These are phyloP conservation scores for Fusarium sp. DNA, from an alignment of 2,329 filamentous ascomycete species.

Conservation along the genomic window DNA sequence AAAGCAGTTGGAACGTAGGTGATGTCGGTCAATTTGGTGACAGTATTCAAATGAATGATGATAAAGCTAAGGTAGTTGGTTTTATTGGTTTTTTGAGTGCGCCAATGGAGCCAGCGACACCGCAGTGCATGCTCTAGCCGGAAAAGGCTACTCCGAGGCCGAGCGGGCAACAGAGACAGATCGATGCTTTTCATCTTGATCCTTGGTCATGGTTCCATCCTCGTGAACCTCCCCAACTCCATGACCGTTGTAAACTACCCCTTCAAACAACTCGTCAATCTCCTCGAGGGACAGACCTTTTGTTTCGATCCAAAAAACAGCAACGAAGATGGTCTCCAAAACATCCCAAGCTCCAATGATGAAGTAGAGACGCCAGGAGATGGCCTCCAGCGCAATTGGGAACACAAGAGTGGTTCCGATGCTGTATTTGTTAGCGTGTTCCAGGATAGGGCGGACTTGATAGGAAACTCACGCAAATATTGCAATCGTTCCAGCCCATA, in stretches of 20 bases:
- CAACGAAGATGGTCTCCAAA: neutral
- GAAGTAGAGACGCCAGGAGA: neutral
- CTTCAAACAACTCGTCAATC: neutral
- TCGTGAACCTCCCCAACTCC: neutral
- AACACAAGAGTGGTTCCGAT: neutral
- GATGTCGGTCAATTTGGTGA: accelerated
- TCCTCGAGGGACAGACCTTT: neutral
- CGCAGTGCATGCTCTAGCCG: accelerated
- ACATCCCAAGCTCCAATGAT: neutral
- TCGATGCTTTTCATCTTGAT: neutral
- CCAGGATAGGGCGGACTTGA: accelerated
- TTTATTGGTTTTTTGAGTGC: neutral
- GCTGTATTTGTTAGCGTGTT: neutral
- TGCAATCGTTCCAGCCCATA: neutral
- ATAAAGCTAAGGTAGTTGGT: neutral
- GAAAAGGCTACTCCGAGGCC: neutral
- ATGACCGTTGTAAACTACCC: neutral
- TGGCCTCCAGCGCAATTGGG: neutral
- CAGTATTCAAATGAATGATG: accelerated
- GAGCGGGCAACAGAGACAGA: neutral
- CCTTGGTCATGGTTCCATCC: accelerated
- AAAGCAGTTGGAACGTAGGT: neutral
- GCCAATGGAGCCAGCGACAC: accelerated
- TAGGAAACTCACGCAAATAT: neutral
- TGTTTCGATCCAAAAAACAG: neutral